Evolutionary conservation across 2,329 filamentous ascomycete genomes (phyloP), one percentile per base, ranked within the genome.

Genomic region (Neofusicoccum laricinum): DNA sequence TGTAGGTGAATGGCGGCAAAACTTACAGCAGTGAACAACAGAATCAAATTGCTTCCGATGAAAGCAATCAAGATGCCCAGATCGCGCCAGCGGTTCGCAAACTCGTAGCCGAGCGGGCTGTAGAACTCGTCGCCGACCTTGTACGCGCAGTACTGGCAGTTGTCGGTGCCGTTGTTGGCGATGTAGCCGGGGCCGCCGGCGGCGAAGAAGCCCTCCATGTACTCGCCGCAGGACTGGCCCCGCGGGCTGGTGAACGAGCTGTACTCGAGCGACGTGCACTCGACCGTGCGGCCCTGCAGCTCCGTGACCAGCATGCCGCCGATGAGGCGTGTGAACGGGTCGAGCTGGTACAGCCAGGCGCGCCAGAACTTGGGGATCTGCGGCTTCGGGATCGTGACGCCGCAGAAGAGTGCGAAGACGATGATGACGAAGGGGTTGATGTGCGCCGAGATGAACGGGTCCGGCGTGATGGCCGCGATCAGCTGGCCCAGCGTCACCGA

Each of bases 361-460:
- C 88, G 85, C 90, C 90, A 95, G 79, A 93, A 93, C 1, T 78
- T 80, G 1, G 91, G 89, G 78, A 96, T 96, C 75, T 91, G 87
- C 0, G 88, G 85, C 46, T 88, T 86, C 0, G 92, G 90, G 58
- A 96, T 91, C 0, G 91, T 90, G 66, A 96, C 92, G 76, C 92
- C 92, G 71, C 91, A 96, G 86, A 96, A 96, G 25, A 96, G 84
- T 1, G 90, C 85, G 72, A 96, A 94, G 65, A 89, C 87, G 74
- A 95, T 91, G 76, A 93, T 88, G 74, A 95, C 80, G 73, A 93
- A 91, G 0, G 93, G 92, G 70, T 96, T 93, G 68, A 92, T 84
- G 69, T 94, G 87, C 14, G 89, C 87, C 0, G 90, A 88, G 70
- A 96, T 91, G 77, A 92, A 92, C 1, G 90, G 87, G 25, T 86